Base-by-base conservation (phyloP, 352 stramenopile genomes). In the Phytophthora tentaculata region DNA sequence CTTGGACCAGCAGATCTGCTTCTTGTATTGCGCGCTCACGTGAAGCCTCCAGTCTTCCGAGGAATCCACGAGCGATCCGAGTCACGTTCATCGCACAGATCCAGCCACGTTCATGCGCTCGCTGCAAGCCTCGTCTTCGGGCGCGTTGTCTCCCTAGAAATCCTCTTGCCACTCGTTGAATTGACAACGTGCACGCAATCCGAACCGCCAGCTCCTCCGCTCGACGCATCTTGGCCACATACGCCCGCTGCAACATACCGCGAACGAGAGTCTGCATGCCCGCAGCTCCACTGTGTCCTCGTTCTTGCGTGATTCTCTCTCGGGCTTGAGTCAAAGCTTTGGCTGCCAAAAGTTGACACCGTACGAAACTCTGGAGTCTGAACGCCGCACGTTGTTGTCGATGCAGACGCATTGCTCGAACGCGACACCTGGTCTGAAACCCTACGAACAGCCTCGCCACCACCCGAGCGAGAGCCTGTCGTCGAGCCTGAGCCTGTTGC, bases 1-100 rank as follows among this genome's bases (percentile, higher is more conserved):
- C 77, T 63, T 92, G 83, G 13, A 90, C 71, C 1, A 92, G 59
- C 26, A 92, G 16, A 52, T 92, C 80, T 7, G 29, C 73, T 45
- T 84, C 75, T 26, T 88, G 79, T 0, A 77, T 51, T 5, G 71
- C 23, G 9, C 54, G 52, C 53, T 78, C 69, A 3, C 69, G 47
- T n/a, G 60, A 37, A 1, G 68, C 77, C 8, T 61, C 37, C 1
- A 67, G 64, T 13, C 84, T 61, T 7, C 64, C 79, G 0, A 92
- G 65, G 57, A 90, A 91, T 0, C 82, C 84, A 3, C 82, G 81
- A 0, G 82, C 76, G 39, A 90, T 73, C 0, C 84, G 77, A 1
- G 77, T 89, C 14, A 84, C 43, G n/a, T 88, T 72, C 12, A 74
- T 35, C 1, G 67, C 74, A 54, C 71, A 83, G 5, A 58, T n/a